These are phyloP conservation scores for Artomyces pyxidatus DNA, from an alignment of 768 basidiomycete species.

Conservation along the genomic window DNA sequence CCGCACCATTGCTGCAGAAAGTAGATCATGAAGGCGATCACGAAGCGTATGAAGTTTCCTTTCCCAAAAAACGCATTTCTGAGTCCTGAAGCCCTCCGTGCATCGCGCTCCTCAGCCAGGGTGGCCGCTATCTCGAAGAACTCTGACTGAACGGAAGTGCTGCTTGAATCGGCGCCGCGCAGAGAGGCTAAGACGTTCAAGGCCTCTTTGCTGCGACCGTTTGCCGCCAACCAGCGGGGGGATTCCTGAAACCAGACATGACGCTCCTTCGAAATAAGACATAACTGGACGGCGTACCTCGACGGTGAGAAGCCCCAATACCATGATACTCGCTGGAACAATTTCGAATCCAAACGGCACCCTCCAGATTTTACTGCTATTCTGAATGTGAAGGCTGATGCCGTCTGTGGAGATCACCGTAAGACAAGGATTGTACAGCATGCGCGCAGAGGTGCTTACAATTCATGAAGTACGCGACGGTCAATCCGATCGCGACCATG, in stretches of 20 bases:
- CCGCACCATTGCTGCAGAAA: slow-evolving; percentile 79
- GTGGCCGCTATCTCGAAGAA: slow-evolving; percentile 78
- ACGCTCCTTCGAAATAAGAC: slow-evolving; percentile 3
- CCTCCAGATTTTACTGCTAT: slow-evolving; percentile 49
- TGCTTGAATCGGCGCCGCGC: slow-evolving; percentile 35
- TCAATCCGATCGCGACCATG: slow-evolving; percentile 78
- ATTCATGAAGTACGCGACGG: slow-evolving; percentile 79
- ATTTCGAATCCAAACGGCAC: slow-evolving; percentile 72
- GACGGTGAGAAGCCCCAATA: slow-evolving; percentile 56
- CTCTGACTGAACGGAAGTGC: slow-evolving; percentile 43
- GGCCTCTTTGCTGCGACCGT: slow-evolving; percentile 48
- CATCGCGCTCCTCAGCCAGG: slow-evolving; percentile 62
- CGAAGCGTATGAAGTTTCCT: slow-evolving; percentile 75
- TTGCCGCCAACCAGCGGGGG: slow-evolving; percentile 67
- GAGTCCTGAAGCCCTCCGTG: slow-evolving; percentile 53
- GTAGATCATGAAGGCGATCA: slow-evolving; percentile 76
- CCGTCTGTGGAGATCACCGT: slow-evolving; percentile 37
- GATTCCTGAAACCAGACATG: slow-evolving; percentile 43
- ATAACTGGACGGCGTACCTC: slow-evolving; percentile 37
- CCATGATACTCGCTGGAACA: slow-evolving; percentile 66
- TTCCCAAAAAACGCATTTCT: slow-evolving; percentile 72
- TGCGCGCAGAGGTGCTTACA: slow-evolving; percentile 35
- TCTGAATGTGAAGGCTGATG: slow-evolving; percentile 42
- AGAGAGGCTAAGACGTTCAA: slow-evolving; percentile 55
- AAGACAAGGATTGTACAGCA: background rate